Evolutionary conservation across 202 grass and related monocot genomes (phyloP), one percentile per base, ranked within the genome.

Genomic region (Schoenoplectus tabernaemontani): DNA sequence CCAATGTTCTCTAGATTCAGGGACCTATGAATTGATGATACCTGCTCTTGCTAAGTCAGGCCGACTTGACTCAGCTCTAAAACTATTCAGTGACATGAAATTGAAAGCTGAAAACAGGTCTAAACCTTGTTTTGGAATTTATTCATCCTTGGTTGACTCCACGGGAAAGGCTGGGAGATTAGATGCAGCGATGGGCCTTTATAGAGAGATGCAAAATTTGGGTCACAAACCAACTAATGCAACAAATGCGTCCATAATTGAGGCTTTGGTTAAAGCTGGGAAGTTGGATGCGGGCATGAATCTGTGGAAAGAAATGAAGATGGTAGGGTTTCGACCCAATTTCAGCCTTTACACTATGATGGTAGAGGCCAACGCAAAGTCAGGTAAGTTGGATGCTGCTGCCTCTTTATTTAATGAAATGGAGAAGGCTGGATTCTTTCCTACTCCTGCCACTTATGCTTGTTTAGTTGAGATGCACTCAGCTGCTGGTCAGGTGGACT

Each of bases 371-470:
- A 91, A 98, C 82, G 95, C 95, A 42, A 89, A 88, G 38, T 98
- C 91, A 1, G 95, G 91, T 12, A 84, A 92, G 83, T 48, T 90
- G 39, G 86, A 92, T 4, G 11, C 79, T 0, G 89, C 95, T 0
- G 64, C 86, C 2, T 72, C 69, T 51, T 85, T 92, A 71, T 98
- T 98, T 71, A 82, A 83, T 0, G 89, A 98, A 22, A 98, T 98
- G 95, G 95, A 98, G 79, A 98, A 86, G 75, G 85, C 91, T 24
- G 95, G 91, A 6, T 98, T 95, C 73, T 93, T 98, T 32, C 95
- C 95, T 17, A 95, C 95, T 0, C 95, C 91, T 0, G 83, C 68
- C 1, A 94, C 95, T 17, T 94, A 98, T 79, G 81, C 91, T 22
- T 94, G 91, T 66, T 85, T 98, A 13, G 85, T 98, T 3, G 91